Conservation (phyloP, 371 early-diverging fungal genomes). For the Mortierella sp. region DNA sequence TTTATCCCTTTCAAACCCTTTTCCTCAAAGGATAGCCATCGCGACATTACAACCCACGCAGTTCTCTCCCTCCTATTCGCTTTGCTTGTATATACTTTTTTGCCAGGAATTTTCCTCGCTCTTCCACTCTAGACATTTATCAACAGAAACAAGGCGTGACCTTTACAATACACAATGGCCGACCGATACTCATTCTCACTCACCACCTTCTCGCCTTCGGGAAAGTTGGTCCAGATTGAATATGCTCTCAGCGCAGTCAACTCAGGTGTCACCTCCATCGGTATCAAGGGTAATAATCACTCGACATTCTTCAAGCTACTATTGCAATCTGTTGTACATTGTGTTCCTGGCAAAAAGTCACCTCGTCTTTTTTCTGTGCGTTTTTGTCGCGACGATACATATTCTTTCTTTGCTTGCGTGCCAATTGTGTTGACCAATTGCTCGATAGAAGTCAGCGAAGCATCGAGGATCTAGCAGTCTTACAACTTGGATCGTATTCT, state of each 20-base stretch:
- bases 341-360: too few relatives aligned
- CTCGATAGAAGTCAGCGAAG: too few relatives aligned
- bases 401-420: too few relatives aligned
- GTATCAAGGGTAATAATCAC: conserved; percentile 91
- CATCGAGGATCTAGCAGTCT: too few relatives aligned
- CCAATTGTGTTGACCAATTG: too few relatives aligned
- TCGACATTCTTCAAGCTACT: too few relatives aligned
- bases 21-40: neutral
- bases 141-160: neutral
- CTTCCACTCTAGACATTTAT: neutral
- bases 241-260: conserved; percentile 98
- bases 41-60: neutral
- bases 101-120: neutral
- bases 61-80: neutral
- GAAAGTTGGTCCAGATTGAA: conserved; percentile 99
- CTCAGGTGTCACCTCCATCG: conserved; percentile 96
- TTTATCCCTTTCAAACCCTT: neutral
- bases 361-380: too few relatives aligned
- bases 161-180: conserved; percentile 31
- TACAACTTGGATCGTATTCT: too few relatives aligned
- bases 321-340: too few relatives aligned
- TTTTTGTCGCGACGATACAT: too few relatives aligned
- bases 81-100: neutral
- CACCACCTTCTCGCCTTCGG: conserved; percentile 99
- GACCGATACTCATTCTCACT: conserved; percentile 84